Evolutionary conservation across 2,329 filamentous ascomycete species (phyloP).

Genomic region (Berkeleyomyces rouxiae): DNA sequence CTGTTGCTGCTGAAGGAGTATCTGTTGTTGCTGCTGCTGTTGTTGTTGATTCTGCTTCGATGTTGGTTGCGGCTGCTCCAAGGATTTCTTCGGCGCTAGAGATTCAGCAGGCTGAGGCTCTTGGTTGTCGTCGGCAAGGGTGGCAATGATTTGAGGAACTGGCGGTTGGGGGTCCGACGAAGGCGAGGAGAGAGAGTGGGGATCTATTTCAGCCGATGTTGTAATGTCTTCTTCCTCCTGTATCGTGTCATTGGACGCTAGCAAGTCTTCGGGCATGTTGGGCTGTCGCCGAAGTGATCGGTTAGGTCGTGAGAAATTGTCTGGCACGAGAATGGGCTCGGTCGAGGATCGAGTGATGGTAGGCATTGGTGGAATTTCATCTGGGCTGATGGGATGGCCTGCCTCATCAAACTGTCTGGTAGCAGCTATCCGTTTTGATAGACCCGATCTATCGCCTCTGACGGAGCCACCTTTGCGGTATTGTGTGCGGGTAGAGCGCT

Average conservation of each 20-base stretch:
- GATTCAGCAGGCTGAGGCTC: background rate
- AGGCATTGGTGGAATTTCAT: conserved; percentile 20
- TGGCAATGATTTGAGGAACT: conserved; percentile 49
- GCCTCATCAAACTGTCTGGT: conserved; percentile 11
- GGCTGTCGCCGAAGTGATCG: conserved; percentile 31
- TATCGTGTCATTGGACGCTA: conserved; percentile 11
- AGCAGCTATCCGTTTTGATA: conserved; percentile 51
- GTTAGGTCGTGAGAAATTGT: conserved; percentile 47
- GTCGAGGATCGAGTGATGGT: conserved; percentile 48
- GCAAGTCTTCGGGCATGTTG: conserved; percentile 31
- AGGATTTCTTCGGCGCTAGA: background rate
- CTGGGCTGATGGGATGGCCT: conserved; percentile 21
- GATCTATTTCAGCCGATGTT: background rate
- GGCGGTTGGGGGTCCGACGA: conserved; percentile 17
- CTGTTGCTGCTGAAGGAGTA: background rate
- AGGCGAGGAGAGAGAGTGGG: conserved; percentile 6
- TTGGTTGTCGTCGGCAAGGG: conserved; percentile 28
- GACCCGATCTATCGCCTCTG: conserved; percentile 56
- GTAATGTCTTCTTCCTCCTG: conserved; percentile 1
- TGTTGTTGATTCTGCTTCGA: background rate
- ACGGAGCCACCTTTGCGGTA: conserved; percentile 77
- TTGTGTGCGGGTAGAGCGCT: conserved; percentile 79
- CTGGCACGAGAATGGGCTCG: conserved; percentile 38
- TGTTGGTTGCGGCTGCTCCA: background rate
- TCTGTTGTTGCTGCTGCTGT: background rate